phyloP scores from a whole-genome alignment of 805 yeast genomes.

The Wickerhamiella qilinensis region DNA sequence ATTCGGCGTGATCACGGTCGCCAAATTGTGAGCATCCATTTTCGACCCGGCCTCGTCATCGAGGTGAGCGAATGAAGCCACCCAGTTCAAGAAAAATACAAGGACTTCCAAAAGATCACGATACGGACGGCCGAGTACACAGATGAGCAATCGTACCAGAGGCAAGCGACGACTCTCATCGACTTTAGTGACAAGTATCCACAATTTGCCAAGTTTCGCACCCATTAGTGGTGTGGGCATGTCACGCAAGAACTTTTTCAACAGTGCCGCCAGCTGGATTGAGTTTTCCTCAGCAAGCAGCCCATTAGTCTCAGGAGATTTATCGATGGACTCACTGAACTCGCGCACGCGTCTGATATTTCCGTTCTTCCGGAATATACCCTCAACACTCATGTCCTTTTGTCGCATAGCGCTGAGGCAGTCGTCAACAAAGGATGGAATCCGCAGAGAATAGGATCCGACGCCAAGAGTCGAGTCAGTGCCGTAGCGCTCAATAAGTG shows the following conservation, averaged over 20 bases:
- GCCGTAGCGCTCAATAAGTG: slow-evolving; percentile 53
- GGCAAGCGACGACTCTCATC: slow-evolving; percentile 14
- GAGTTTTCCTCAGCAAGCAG: slow-evolving; percentile 62
- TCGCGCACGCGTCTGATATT: slow-evolving; percentile 70
- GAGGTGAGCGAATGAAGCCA: slow-evolving; percentile 83
- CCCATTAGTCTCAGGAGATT: slow-evolving; percentile 53
- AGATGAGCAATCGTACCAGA: slow-evolving; percentile 33
- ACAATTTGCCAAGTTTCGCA: slow-evolving; percentile 52
- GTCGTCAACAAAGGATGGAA: slow-evolving; percentile 82
- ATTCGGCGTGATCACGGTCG: slow-evolving; percentile 92
- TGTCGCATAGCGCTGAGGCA: slow-evolving; percentile 66
- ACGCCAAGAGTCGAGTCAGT: slow-evolving; percentile 72
- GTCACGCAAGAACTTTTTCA: slow-evolving; percentile 83
- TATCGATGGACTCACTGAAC: slow-evolving; percentile 57
- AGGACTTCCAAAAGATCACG: slow-evolving; percentile 79
- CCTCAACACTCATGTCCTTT: slow-evolving; percentile 88
- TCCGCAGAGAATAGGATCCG: slow-evolving; percentile 60
- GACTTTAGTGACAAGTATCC: slow-evolving; percentile 35
- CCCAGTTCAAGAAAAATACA: slow-evolving; percentile 80
- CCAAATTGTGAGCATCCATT: slow-evolving; percentile 90
- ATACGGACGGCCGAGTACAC: slow-evolving; percentile 65
- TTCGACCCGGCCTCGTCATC: slow-evolving; percentile 85
- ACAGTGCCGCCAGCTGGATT: slow-evolving; percentile 80
- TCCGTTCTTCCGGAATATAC: slow-evolving; percentile 91
- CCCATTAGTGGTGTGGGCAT: slow-evolving; percentile 85